Conservation (phyloP, 1,284 basidiomycete genomes). For the Lignosus rhinocerotis region DNA sequence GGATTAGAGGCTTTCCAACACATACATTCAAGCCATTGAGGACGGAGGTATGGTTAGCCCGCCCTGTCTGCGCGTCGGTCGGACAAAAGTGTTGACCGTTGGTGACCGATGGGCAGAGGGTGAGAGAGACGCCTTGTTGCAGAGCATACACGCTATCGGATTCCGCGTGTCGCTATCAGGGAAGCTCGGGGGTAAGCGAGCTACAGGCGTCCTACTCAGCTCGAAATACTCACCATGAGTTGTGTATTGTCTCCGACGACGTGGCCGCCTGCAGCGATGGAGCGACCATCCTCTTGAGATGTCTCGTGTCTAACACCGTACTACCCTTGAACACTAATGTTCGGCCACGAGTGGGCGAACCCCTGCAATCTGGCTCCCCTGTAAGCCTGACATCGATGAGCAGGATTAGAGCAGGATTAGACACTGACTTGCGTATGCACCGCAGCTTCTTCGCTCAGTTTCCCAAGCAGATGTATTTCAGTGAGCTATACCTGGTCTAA, state of each 20-base stretch:
- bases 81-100: slow-evolving; percentile 1
- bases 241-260: not conserved
- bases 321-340: slow-evolving; percentile 10
- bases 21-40: not conserved
- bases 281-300: not conserved
- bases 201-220: not conserved
- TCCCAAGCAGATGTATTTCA: not conserved
- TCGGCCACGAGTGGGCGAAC: too few relatives aligned
- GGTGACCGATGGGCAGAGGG: slow-evolving; percentile 21
- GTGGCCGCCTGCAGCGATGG: not conserved
- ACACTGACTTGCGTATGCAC: not conserved
- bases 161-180: slow-evolving; percentile 14
- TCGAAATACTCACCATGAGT: not conserved
- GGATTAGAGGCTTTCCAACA: not conserved
- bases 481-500: not conserved
- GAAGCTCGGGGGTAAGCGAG: slow-evolving; percentile 10
- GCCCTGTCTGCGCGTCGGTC: not conserved
- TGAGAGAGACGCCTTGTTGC: slow-evolving; percentile 11
- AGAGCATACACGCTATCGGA: slow-evolving; percentile 2
- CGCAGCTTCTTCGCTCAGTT: not conserved
- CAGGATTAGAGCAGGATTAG: not conserved
- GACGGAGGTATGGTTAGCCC: slow-evolving; percentile 1
- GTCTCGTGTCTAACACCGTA: not conserved
- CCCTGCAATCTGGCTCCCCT: not conserved
- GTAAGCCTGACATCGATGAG: not conserved